A percentile compares a stretch with the other conserved stretches of the same genome.
Conservation (phyloP, 106 monocot genomes). For the Dioscorea dumetorum region DNA sequence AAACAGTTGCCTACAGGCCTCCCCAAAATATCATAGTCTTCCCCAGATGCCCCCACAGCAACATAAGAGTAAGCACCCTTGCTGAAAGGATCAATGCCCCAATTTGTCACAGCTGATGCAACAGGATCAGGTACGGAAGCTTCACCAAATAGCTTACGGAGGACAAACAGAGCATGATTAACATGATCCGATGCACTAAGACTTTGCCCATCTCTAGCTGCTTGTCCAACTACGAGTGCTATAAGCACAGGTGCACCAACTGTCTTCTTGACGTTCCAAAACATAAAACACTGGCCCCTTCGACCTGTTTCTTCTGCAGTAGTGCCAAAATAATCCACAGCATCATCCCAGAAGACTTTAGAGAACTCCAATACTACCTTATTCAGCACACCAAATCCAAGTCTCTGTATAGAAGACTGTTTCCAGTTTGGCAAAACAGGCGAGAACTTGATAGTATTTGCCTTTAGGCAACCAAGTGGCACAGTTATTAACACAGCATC, state of each 20-base stretch:
- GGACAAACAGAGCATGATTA: conserved; percentile 70
- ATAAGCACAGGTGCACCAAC: conserved; percentile 94
- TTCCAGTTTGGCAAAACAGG: conserved; percentile 92
- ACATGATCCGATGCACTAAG: conserved; percentile 62
- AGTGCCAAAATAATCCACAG: conserved; percentile 95
- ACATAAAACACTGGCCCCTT: conserved; percentile 95
- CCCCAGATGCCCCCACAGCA: conserved; percentile 86
- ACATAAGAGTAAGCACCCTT: conserved; percentile 96
- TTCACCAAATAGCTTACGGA: conserved; percentile 80
- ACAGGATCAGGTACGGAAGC: conserved; percentile 83
- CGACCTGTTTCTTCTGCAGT: conserved; percentile 73
- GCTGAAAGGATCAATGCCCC: conserved; percentile 89
- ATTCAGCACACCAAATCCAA: conserved; percentile 97
- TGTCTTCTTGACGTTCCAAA: conserved; percentile 99
- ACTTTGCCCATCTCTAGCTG: conserved; percentile 70
- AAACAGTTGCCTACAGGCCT: conserved; percentile 78
- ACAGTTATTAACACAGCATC: conserved; percentile 93
- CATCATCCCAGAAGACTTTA: conserved; percentile 91
- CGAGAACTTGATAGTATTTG: conserved; percentile 69
- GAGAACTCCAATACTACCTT: conserved; percentile 93
- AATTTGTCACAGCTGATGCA: conserved; percentile 90
- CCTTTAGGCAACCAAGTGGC: conserved; percentile 93
- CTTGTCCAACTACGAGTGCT: conserved; percentile 91
- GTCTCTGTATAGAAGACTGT: conserved; percentile 59
- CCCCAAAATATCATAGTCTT: conserved; percentile 91